These are phyloP conservation scores for Circinella umbellata DNA, from an alignment of 371 early-diverging fungal genomes.

Conservation along the genomic window DNA sequence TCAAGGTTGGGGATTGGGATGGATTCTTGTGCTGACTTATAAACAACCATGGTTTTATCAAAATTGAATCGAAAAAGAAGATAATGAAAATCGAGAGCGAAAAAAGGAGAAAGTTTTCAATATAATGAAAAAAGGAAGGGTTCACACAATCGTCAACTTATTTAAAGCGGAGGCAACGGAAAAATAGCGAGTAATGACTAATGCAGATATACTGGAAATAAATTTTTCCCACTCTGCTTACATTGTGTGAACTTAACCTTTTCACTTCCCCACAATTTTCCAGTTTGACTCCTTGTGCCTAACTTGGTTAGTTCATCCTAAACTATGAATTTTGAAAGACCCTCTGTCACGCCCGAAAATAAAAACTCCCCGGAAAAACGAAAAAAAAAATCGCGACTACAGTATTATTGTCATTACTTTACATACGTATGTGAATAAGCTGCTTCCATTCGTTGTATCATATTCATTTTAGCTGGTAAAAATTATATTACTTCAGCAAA, in stretches of 20 bases:
- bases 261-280: too few species aligned
- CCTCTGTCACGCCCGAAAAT: too few species aligned
- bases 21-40: constrained; percentile 31
- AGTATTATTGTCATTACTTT: too few species aligned
- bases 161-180: constrained; percentile 1
- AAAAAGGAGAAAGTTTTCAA: background rate
- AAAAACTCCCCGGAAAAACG: too few species aligned
- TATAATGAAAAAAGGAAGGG: background rate
- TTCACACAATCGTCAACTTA: background rate
- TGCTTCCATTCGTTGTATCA: too few species aligned
- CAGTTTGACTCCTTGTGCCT: too few species aligned
- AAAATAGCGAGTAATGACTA: background rate
- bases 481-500: too few species aligned
- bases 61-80: background rate
- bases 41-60: constrained; percentile 33
- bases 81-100: background rate
- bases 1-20: constrained; percentile 67
- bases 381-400: too few species aligned
- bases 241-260: background rate
- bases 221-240: constrained; percentile 2
- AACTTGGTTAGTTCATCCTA: too few species aligned
- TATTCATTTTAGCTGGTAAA: too few species aligned
- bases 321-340: too few species aligned
- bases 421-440: too few species aligned
- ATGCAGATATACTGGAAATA: background rate